Conservation (phyloP, 2,329 filamentous ascomycete genomes). For the Bipolaris oryzae region DNA sequence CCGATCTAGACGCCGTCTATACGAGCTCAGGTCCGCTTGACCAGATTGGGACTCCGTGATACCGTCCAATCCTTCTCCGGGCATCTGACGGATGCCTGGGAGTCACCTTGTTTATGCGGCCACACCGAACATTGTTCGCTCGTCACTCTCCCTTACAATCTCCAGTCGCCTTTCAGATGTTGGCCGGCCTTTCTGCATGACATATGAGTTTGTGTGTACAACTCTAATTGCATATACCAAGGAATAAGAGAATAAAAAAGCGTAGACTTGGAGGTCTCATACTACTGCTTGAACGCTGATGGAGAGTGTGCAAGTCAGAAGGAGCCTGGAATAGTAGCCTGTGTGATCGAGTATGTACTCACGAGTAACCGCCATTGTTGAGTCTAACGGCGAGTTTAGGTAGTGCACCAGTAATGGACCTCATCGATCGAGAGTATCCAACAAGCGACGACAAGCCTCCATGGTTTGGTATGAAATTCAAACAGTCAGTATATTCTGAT, state of each 20-base stretch:
- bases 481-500: slow-evolving; percentile 32
- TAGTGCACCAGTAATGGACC: slow-evolving; percentile 9
- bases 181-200: neutral
- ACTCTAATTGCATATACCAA: neutral
- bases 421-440: slow-evolving; percentile 23
- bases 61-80: neutral
- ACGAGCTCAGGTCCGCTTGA: neutral
- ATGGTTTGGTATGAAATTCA: slow-evolving; percentile 36
- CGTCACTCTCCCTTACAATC: neutral
- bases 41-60: neutral
- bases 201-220: neutral
- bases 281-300: neutral
- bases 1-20: slow-evolving; percentile 2
- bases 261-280: no score
- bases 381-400: neutral
- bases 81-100: neutral
- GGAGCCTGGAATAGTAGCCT: neutral
- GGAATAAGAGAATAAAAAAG: neutral
- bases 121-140: neutral
- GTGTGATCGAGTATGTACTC: neutral
- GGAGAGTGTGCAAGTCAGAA: neutral
- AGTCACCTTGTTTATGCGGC: neutral
- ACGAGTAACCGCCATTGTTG: neutral
- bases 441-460: slow-evolving; percentile 33
- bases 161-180: neutral